phyloP scores from a whole-genome alignment of 345 rosid species.

The Populus davidiana region DNA sequence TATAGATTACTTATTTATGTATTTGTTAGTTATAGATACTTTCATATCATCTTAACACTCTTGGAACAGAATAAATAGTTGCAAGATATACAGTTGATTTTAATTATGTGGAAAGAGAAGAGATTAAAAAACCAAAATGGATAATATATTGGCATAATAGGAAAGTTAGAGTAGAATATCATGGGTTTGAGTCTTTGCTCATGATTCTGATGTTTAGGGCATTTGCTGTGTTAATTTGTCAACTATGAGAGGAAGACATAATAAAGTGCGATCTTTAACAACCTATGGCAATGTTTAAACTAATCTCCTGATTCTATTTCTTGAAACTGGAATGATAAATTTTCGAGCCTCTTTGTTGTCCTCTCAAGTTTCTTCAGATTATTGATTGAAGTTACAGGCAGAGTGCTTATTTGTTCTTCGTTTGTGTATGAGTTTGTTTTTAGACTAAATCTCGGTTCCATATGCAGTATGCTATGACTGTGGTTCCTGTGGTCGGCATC shows the following conservation, averaged over 20 bases:
- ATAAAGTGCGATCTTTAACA: not conserved
- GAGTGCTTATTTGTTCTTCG: not conserved
- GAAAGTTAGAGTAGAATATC: too few relatives aligned
- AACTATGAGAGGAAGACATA: too few relatives aligned
- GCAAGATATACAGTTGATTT: too few relatives aligned
- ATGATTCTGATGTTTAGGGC: too few relatives aligned
- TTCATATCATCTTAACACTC: too few relatives aligned
- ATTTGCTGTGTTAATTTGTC: too few relatives aligned
- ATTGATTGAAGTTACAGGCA: not conserved
- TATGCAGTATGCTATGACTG: constrained; percentile 41
- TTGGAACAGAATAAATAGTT: too few relatives aligned
- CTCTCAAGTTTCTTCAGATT: not conserved
- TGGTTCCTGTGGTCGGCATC: constrained; percentile 60
- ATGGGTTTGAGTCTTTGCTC: too few relatives aligned
- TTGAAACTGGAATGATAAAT: not conserved
- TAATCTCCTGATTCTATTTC: not conserved
- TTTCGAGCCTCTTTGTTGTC: not conserved
- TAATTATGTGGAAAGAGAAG: too few relatives aligned
- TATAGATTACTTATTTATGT: not conserved
- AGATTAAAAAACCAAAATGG: too few relatives aligned
- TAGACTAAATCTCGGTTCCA: not conserved
- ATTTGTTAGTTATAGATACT: not conserved
- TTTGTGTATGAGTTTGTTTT: not conserved
- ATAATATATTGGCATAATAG: too few relatives aligned
- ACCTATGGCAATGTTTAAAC: not conserved